Evolutionary conservation across 2,329 filamentous ascomycete genomes (phyloP).

Genomic region (Diaporthe capsici): DNA sequence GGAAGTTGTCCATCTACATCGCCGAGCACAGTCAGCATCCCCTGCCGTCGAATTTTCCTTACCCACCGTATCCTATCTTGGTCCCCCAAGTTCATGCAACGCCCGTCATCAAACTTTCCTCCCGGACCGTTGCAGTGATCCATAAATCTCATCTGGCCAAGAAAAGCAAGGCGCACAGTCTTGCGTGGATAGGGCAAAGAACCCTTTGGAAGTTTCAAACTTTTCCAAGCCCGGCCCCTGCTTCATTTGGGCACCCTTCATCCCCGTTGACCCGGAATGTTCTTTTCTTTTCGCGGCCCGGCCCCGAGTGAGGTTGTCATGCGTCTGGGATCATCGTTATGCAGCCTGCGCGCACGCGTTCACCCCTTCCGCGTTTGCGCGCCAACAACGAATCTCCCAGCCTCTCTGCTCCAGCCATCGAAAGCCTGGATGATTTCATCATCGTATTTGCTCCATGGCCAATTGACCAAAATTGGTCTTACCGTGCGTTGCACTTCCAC

Average conservation of each 20-base stretch:
- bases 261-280: background rate
- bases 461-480: too few relatives aligned
- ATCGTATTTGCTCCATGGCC: background rate
- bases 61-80: conserved; percentile 15
- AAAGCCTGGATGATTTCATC: background rate
- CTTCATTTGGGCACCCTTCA: background rate
- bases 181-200: background rate
- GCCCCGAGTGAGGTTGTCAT: conserved; percentile 27
- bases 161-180: conserved; percentile 27
- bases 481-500: background rate
- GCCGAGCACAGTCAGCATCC: conserved; percentile 15
- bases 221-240: background rate
- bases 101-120: conserved; percentile 22
- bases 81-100: conserved; percentile 4
- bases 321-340: conserved; percentile 19
- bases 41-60: conserved; percentile 1
- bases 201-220: conserved; percentile 4
- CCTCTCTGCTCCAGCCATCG: background rate
- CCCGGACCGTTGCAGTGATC: conserved; percentile 14
- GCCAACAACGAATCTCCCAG: conserved; percentile 4
- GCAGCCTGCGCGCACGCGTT: conserved; percentile 5
- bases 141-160: conserved; percentile 25
- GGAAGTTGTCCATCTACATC: background rate
- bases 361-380: background rate
- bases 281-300: conserved; percentile 4